A percentile compares a stretch with the other conserved stretches of the same genome.
These are phyloP conservation scores for Anisodus tanguticus DNA, from an alignment of 257 asterid genomes.

Conservation along the genomic window DNA sequence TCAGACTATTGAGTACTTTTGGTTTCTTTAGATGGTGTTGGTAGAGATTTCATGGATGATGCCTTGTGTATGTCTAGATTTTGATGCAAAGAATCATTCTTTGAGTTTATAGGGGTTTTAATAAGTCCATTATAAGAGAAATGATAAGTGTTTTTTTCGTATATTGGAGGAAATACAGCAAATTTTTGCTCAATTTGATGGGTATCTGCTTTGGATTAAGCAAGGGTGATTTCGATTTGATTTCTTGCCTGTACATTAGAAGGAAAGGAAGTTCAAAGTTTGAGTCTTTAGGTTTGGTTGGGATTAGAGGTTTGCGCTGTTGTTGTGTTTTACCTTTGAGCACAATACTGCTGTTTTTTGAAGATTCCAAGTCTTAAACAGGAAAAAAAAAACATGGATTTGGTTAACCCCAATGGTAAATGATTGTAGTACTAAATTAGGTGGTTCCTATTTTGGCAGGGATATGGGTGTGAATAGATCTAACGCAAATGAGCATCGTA, in stretches of 20 bases:
- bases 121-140: conserved; percentile 3
- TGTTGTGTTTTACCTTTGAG: background rate
- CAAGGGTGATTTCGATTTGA: background rate
- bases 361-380: background rate
- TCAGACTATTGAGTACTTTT: conserved; percentile 9
- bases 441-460: conserved; percentile 44
- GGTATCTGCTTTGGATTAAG: background rate
- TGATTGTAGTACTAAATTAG: conserved; percentile 3
- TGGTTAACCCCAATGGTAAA: background rate
- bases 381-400: background rate
- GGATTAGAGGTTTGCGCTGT: background rate
- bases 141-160: background rate
- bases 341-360: background rate
- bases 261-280: conserved; percentile 16
- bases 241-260: background rate
- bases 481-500: conserved; percentile 51
- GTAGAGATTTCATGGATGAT: background rate
- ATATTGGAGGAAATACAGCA: background rate
- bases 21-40: background rate
- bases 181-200: background rate
- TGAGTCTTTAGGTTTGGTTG: background rate
- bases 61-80: background rate
- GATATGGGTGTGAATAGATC: conserved; percentile 68
- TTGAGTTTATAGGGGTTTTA: background rate
- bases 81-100: background rate